A percentile compares a stretch with the other conserved stretches of the same genome.
These are phyloP conservation scores for Euptelea pleiosperma DNA, from an alignment of 164 flowering plant genomes.

Conservation along the genomic window DNA sequence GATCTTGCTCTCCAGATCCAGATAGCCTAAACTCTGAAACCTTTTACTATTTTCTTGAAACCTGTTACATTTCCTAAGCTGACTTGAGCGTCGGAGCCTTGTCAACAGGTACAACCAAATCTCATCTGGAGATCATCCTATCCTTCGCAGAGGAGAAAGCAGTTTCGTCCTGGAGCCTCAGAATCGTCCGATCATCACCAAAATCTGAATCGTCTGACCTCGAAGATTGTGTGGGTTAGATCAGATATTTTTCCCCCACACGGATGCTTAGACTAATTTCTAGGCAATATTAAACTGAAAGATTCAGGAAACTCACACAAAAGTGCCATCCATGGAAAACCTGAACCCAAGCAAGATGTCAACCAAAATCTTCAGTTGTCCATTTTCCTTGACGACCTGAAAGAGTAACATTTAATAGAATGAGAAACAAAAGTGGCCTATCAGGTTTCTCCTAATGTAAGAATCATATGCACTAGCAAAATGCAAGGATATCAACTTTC, in stretches of 20 bases:
- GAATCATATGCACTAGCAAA: not conserved
- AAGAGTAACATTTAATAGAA: constrained; percentile 2
- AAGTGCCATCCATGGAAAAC: constrained; percentile 74
- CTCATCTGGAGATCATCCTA: too few relatives aligned
- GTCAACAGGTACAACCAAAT: too few relatives aligned
- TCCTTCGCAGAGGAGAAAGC: too few relatives aligned
- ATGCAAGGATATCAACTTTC: not conserved
- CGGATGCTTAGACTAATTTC: not conserved
- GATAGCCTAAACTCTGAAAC: too few relatives aligned
- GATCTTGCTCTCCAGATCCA: too few relatives aligned
- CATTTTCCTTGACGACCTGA: constrained; percentile 64
- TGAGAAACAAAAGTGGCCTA: not conserved
- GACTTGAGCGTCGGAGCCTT: too few relatives aligned
- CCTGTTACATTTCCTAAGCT: too few relatives aligned
- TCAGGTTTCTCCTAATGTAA: not conserved
- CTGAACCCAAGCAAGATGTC: constrained; percentile 66
- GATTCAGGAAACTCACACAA: constrained; percentile 47
- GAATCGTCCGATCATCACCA: too few relatives aligned
- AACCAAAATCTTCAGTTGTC: constrained; percentile 59
- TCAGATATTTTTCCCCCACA: not conserved
- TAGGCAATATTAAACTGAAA: not conserved
- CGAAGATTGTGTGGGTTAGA: not conserved
- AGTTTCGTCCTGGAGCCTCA: too few relatives aligned
- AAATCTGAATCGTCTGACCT: too few relatives aligned
- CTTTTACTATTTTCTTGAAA: too few relatives aligned